A percentile compares a stretch with the other conserved stretches of the same genome.
phyloP scores from a whole-genome alignment of 2,329 filamentous ascomycete genomes.

The Trichoderma gracile region DNA sequence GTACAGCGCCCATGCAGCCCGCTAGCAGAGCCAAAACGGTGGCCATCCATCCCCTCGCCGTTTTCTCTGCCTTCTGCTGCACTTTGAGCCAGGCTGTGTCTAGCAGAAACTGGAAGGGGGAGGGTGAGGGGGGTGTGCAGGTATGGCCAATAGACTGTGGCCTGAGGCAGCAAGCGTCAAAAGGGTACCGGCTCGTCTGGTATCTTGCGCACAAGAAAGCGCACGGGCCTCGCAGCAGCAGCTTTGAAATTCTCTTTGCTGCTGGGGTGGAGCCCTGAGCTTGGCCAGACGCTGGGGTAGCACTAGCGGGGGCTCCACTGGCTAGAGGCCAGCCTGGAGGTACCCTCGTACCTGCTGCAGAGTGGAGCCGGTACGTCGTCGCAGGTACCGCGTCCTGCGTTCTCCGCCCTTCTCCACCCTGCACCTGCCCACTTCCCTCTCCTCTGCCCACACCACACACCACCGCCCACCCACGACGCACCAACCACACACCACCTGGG shows the following conservation, averaged over 20 bases:
- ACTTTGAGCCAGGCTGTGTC: background rate
- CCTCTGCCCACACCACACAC: slow-evolving; percentile 20
- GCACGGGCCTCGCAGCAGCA: too few species aligned
- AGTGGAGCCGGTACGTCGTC: background rate
- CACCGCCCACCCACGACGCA: background rate
- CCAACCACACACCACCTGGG: too few species aligned
- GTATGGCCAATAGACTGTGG: too few species aligned
- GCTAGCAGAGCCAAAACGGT: slow-evolving; percentile 29
- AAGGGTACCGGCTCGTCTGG: too few species aligned
- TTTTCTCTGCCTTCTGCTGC: background rate
- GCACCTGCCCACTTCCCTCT: too few species aligned
- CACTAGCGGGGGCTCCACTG: background rate
- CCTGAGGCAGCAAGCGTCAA: too few species aligned
- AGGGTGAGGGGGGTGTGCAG: background rate
- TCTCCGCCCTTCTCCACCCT: slow-evolving; percentile 26
- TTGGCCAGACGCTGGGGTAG: slow-evolving; percentile 4
- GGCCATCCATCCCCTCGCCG: slow-evolving; percentile 27
- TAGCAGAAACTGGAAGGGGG: background rate
- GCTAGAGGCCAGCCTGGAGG: too few species aligned
- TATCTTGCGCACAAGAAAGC: too few species aligned
- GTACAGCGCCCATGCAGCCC: slow-evolving; percentile 32
- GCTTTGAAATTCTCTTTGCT: background rate
- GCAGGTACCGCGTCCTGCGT: slow-evolving; percentile 19
- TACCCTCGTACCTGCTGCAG: background rate
- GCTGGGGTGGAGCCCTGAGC: background rate